Evolutionary conservation across 176 grass and related monocot genomes (phyloP).

Genomic region (Zizania latifolia): DNA sequence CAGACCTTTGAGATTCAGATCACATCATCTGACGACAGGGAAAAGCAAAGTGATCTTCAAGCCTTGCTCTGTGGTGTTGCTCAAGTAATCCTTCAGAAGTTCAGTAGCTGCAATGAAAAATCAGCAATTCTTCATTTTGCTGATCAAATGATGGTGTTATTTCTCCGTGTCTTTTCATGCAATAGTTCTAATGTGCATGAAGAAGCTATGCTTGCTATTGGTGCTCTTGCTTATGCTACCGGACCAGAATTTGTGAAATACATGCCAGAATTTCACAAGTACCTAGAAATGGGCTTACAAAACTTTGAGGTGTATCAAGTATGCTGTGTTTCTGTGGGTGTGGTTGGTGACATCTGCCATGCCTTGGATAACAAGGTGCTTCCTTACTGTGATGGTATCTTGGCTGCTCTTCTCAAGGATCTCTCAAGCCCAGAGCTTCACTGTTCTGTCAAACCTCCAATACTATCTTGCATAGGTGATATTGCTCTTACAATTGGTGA

Average conservation of each 20-base stretch:
- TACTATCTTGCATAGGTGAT: slow-evolving; percentile 71
- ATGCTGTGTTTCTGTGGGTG: slow-evolving; percentile 54
- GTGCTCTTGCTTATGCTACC: slow-evolving; percentile 48
- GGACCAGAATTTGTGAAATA: slow-evolving; percentile 48
- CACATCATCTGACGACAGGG: slow-evolving; percentile 43
- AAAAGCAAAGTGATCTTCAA: slow-evolving; percentile 52
- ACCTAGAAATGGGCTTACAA: slow-evolving; percentile 53
- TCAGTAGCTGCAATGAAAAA: slow-evolving; percentile 33
- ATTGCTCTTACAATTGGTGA: slow-evolving; percentile 67
- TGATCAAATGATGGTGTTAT: slow-evolving; percentile 55
- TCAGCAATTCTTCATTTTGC: slow-evolving; percentile 42
- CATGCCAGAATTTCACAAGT: slow-evolving; percentile 57
- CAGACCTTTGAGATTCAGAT: slow-evolving; percentile 55
- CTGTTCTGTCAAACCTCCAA: slow-evolving; percentile 60
- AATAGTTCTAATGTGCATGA: slow-evolving; percentile 50
- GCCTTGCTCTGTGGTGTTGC: slow-evolving; percentile 51
- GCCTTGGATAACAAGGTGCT: slow-evolving; percentile 50
- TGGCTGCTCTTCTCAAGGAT: slow-evolving; percentile 49
- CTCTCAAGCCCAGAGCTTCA: slow-evolving; percentile 46
- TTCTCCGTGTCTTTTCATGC: slow-evolving; percentile 49
- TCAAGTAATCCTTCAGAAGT: slow-evolving; percentile 56
- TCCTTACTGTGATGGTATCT: slow-evolving; percentile 54
- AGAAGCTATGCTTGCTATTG: slow-evolving; percentile 58
- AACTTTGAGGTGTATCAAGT: slow-evolving; percentile 57
- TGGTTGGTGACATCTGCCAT: slow-evolving; percentile 55